Conservation (phyloP, 148 eudicot species). For the Vaccinium macrocarpon region DNA sequence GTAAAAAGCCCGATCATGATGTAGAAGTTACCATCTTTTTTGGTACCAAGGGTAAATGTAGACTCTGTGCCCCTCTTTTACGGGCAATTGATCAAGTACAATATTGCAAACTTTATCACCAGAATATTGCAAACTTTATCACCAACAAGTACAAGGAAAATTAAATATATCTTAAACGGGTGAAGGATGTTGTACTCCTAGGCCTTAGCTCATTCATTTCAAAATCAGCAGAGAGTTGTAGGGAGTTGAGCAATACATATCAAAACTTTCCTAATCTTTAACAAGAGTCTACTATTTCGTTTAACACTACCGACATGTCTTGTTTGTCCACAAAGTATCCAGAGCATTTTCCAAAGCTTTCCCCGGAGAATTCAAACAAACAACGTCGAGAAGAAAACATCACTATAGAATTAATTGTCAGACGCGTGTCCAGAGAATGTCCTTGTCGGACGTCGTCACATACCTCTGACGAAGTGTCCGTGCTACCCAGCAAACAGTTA, state of each 20-base stretch:
- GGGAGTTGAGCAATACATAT: too few relatives aligned
- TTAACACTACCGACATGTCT: too few relatives aligned
- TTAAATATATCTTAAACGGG: background rate
- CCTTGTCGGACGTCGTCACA: background rate
- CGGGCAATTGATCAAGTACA: background rate
- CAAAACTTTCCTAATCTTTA: background rate
- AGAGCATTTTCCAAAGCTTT: background rate
- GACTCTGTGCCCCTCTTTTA: background rate
- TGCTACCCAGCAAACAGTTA: background rate
- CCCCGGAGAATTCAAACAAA: background rate
- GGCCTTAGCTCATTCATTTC: too few relatives aligned
- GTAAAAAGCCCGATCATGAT: background rate
- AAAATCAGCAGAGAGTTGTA: too few relatives aligned
- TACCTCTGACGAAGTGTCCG: background rate
- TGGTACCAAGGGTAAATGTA: background rate
- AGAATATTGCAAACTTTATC: background rate
- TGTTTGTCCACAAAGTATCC: background rate
- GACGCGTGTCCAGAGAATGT: background rate
- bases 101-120: background rate
- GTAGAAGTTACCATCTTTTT: background rate
- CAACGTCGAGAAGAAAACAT: background rate
- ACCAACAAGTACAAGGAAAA: background rate
- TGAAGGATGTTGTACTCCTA: constrained; percentile 2
- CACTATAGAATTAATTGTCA: background rate
- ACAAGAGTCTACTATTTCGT: background rate